Evolutionary conservation across 306 rosid genomes (phyloP), one percentile per base, ranked within the genome.

Genomic region (Gynostemma pentaphyllum): DNA sequence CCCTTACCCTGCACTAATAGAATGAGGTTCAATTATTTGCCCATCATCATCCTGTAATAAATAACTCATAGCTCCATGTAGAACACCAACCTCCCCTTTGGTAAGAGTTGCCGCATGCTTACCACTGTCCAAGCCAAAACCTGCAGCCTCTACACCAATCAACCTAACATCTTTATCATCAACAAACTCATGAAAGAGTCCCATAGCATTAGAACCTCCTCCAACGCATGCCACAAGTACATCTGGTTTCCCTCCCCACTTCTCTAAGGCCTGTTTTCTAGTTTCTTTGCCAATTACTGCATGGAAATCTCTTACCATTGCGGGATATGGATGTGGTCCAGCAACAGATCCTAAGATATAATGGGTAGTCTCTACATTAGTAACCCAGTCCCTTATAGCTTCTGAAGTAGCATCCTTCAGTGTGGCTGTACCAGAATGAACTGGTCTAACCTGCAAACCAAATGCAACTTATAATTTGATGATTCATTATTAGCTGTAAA

Each of bases 51-150:
- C 98, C 77, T 88, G 98, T 29, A 92, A 77, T 49, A 92, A 81
- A 73, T 92, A 92, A 75, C 98, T 88, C 98, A 92, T 92, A 14
- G 98, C 98, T 72, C 98, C 98, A 68, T 92, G 98, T 78, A 92
- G 64, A 71, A 92, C 95, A 41, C 98, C 98, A 37, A 92, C 64
- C 63, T 92, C 96, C 41, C 98, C 98, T 54, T 88, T 88, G 14
- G 90, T 72, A 62, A 92, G 73, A 4, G 98, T 92, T 26, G 98
- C 98, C 48, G 98, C 98, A 75, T 92, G 98, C 81, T 92, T 92
- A 37, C 96, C 96, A 41, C 96, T 88, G 69, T 88, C 87, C 22
- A 92, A 64, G 36, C 98, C 98, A 68, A 88, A 86, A 24, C 98
- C 98, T 40, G 98, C 98, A 65, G 98, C 98, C 68, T 92, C 98